Evolutionary conservation across 1,284 basidiomycete genomes (phyloP).

Genomic region (Laetiporus sulphureus): DNA sequence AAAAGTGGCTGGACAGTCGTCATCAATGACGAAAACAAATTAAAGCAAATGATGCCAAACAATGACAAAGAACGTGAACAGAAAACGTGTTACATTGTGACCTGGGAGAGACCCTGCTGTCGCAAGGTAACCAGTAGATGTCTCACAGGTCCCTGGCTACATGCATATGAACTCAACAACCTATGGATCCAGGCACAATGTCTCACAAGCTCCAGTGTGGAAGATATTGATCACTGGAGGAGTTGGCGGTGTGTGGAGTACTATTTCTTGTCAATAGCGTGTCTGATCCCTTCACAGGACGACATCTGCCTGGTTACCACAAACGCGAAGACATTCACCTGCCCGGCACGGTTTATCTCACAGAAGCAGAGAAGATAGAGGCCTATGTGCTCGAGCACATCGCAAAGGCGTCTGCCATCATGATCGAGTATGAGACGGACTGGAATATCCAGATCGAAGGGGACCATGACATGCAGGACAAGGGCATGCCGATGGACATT

Average conservation of each 20-base stretch:
- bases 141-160: slow-evolving; percentile 61
- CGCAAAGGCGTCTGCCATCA: slow-evolving; percentile 54
- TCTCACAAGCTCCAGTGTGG: slow-evolving; percentile 55
- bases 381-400: slow-evolving; percentile 66
- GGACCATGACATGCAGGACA: no score
- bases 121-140: slow-evolving; percentile 76
- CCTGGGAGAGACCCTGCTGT: no score
- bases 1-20: no score
- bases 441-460: slow-evolving; percentile 77
- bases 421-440: slow-evolving; percentile 74
- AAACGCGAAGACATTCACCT: slow-evolving; percentile 71
- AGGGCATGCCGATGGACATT: slow-evolving; percentile 23
- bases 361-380: slow-evolving; percentile 65
- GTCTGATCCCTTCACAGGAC: slow-evolving; percentile 30
- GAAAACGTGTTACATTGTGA: no score
- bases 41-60: no score
- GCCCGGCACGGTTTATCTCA: slow-evolving; percentile 61
- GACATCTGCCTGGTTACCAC: slow-evolving; percentile 64
- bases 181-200: slow-evolving; percentile 86
- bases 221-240: slow-evolving; percentile 67
- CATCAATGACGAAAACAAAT: no score
- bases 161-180: slow-evolving; percentile 57
- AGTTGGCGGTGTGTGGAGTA: slow-evolving; percentile 66
- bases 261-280: not conserved
- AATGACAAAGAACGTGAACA: no score